A percentile compares a stretch with the other conserved stretches of the same genome.
Conservation (phyloP, 129 eudicot genomes). For the Tagetes patula region DNA sequence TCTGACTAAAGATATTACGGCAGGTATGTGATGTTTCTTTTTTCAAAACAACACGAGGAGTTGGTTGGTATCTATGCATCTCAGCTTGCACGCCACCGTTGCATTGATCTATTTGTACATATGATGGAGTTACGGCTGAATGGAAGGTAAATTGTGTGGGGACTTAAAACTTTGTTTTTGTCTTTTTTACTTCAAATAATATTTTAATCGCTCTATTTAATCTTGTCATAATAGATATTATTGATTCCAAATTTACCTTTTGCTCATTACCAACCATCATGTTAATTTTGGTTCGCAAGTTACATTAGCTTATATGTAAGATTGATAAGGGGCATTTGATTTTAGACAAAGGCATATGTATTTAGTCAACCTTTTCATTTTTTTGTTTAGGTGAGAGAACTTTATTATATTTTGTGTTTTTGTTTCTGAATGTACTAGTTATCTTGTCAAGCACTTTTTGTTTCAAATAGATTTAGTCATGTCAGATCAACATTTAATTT, state of each 20-base stretch:
- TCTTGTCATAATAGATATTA: neutral
- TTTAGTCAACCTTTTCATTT: neutral
- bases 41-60: slow-evolving; percentile 82
- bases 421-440: neutral
- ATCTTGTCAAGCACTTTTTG: neutral
- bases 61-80: slow-evolving; percentile 97
- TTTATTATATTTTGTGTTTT: neutral
- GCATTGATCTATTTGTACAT: slow-evolving; percentile 93
- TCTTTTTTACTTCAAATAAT: neutral
- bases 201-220: neutral
- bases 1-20: slow-evolving; percentile 11
- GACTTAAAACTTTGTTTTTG: neutral
- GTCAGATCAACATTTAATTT: neutral
- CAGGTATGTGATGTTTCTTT: slow-evolving; percentile 91
- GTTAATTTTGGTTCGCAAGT: slow-evolving; percentile 2
- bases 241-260: neutral
- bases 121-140: slow-evolving; percentile 96
- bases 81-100: slow-evolving; percentile 93
- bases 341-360: neutral
- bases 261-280: neutral
- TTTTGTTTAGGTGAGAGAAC: neutral
- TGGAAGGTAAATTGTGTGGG: slow-evolving; percentile 53
- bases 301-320: neutral
- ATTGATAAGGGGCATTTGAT: neutral
- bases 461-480: slow-evolving; percentile 5